Evolutionary conservation across 768 basidiomycete genomes (phyloP), one percentile per base, ranked within the genome.

Genomic region (Mycena vulgaris): DNA sequence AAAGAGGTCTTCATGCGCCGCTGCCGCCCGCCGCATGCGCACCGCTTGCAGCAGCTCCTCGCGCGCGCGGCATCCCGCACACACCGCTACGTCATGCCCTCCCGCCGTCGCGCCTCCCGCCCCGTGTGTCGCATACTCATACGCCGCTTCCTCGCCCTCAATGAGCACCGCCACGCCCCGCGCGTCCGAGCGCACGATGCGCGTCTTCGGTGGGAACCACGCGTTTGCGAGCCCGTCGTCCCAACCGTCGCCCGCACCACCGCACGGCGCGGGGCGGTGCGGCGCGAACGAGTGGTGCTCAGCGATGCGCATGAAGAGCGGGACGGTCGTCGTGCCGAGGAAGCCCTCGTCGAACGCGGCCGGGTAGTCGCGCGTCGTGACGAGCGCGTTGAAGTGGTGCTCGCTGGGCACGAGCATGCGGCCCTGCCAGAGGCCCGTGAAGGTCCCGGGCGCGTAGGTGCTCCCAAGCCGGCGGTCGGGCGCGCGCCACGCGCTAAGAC

Each of bases 391-490:
- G 70, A 82, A 83, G 30, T 73, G 69, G 33, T 59, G 30, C 28
- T 81, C 71, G 39, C 78, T 78, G 9, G 84, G 84, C 61, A 92
- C 91, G 63, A 89, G 79, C 78, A 91, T 84, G 23, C 88, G 82
- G 5, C 93, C 92, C 67, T 90, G 85, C 90, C 88, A 91, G 10
- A 88, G 80, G 1, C 90, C 90, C 37, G 77, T 78, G 59, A 91
- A 75, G 5, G 81, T 75, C 16, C 90, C 89, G 10, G 83, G 84
- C 2, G 81, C 82, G 75, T 89, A 89, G 5, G 71, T 64, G 3
- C 48, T 27, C 1, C 79, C 79, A 13, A 75, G 72, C 2, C 71
- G 72, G 0, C 57, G 59, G 28, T 75, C 74, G 0, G 75, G 58
- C 6, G 40, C 47, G 23, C 13, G 11, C 21, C 51, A 66, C 16